Evolutionary conservation across 495 filamentous ascomycete species (phyloP).

Genomic region (Lophiotrema nucula): DNA sequence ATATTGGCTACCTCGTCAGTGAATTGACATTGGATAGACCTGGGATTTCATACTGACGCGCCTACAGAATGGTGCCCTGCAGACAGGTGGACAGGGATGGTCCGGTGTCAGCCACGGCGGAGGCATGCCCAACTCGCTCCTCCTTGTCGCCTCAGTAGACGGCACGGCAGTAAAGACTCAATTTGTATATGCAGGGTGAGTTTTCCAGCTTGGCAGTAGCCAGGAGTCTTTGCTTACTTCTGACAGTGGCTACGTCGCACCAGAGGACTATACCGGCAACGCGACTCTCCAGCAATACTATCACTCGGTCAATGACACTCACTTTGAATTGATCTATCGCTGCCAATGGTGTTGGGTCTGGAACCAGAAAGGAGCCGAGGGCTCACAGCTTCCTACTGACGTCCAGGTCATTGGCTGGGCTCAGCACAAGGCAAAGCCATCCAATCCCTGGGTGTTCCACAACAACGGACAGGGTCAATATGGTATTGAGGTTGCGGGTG

Average conservation of each 20-base stretch:
- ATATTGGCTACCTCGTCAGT: conserved; percentile 52
- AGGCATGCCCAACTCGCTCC: conserved; percentile 57
- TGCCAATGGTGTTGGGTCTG: conserved; percentile 63
- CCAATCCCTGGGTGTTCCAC: conserved; percentile 26
- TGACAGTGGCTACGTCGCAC: conserved; percentile 53
- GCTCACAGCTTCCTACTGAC: conserved; percentile 37
- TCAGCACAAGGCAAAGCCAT: conserved; percentile 21
- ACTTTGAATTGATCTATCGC: conserved; percentile 59
- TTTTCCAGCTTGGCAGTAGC: not conserved
- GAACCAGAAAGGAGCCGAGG: conserved; percentile 52
- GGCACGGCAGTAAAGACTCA: conserved; percentile 52
- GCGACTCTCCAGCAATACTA: conserved; percentile 58
- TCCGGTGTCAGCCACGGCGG: conserved; percentile 58
- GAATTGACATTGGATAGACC: conserved; percentile 22
- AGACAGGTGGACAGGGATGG: conserved; percentile 48
- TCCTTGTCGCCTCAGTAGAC: conserved; percentile 58
- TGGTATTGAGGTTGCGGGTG: conserved; percentile 43
- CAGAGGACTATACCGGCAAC: conserved; percentile 57
- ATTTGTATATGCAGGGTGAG: conserved; percentile 52
- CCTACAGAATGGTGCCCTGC: conserved; percentile 12
- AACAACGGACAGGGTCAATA: conserved; percentile 45
- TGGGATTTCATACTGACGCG: too few species aligned
- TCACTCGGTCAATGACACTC: conserved; percentile 51
- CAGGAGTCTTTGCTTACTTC: conserved; percentile 5
- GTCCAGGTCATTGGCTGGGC: conserved; percentile 33